Evolutionary conservation across 2,329 filamentous ascomycete genomes (phyloP), one percentile per base, ranked within the genome.

Genomic region (Neopestalotiopsis sp.): DNA sequence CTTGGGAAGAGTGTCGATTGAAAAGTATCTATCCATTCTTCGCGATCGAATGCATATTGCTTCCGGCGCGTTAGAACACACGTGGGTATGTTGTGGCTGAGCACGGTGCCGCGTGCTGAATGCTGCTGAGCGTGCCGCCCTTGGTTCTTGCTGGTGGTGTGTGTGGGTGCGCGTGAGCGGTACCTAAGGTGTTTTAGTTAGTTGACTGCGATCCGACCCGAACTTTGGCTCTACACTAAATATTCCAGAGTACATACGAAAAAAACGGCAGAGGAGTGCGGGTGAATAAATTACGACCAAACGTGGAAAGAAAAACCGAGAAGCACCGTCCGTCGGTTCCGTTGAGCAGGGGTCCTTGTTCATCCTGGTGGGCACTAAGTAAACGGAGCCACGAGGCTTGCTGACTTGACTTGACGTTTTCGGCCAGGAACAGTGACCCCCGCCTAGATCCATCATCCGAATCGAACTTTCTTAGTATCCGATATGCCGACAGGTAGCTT

Each of bases 331-430:
- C 17, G 45, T 52, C 45, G 45, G 45, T 7, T 52, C 45, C 17
- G 45, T 52, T 17, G 45, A 20, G 20, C 45, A 52, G 14, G 45
- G 45, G 45, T 52, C 34, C 34, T 38, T 7, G 34, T 38, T 10
- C 34, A 10, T 38, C 34, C 34, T 38, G 34, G 45, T 20, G 10
- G 20, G 7, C 45, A 20, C 45, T 52, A 52, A 17, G 45, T 52
- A 52, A 52, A 52, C 45, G 45, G 45, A 52, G 20, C 45, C 45
- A 52, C 45, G 45, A 52, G 45, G 45, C 45, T 52, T 52, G 20
- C 45, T 52, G 45, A 28, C 24, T 10, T 38, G 34, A n/a, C 13
- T 62, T 42, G 59, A 64, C 61, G 61, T 64, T 49, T 64, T 49
- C 20, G 61, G 40, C 61, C 28, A 64, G 28, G 13, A 49, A 32